These are phyloP conservation scores for Sarcocystis neurona DNA, from an alignment of 169 alveolate genomes.

Conservation along the genomic window DNA sequence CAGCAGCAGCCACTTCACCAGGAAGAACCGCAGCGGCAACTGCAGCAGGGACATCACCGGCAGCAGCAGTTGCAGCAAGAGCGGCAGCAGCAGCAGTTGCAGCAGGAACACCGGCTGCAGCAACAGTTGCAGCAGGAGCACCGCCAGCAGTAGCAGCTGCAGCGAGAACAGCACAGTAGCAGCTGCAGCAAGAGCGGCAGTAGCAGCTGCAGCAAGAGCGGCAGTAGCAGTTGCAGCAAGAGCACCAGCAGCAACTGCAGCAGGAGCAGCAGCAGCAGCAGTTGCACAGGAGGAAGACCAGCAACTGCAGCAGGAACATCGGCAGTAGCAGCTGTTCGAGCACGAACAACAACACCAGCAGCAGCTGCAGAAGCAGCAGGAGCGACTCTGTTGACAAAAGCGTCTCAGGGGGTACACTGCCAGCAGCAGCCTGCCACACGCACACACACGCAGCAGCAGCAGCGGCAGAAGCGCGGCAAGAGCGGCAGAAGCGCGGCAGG, in stretches of 20 bases:
- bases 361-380: neutral
- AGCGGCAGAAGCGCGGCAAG: no score
- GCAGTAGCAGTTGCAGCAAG: slow-evolving; percentile 44
- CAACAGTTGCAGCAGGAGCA: no score
- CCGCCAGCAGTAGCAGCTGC: no score
- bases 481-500: neutral
- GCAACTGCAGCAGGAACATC: neutral
- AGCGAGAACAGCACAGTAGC: no score
- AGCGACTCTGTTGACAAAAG: neutral
- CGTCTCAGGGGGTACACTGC: neutral
- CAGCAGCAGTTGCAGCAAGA: no score
- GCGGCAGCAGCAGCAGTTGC: no score
- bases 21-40: no score
- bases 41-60: no score
- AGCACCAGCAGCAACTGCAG: slow-evolving; percentile 25
- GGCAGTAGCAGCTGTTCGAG: neutral
- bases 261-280: slow-evolving; percentile 11
- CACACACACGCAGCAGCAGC: neutral
- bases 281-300: neutral
- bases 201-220: slow-evolving; percentile 40
- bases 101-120: no score
- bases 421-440: neutral
- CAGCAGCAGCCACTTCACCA: no score
- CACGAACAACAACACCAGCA: neutral
- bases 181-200: slow-evolving; percentile 31